phyloP scores from a whole-genome alignment of 164 flowering plant species.

The Echeveria elegans region DNA sequence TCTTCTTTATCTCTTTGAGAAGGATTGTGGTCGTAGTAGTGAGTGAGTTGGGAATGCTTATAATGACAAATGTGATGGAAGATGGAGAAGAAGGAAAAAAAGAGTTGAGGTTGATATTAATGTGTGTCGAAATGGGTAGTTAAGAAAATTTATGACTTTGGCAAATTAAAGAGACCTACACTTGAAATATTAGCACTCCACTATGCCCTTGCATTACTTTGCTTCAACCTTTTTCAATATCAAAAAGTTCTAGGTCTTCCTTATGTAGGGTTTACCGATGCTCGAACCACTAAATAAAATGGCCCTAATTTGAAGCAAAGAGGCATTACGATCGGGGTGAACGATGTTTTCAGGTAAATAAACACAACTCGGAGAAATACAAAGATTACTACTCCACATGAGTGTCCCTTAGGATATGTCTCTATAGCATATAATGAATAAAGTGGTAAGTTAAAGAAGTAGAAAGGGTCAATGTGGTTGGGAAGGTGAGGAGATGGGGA shows the following conservation, averaged over 20 bases:
- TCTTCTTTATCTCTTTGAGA: background rate
- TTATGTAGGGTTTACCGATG: background rate
- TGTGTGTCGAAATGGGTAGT: conserved; percentile 5
- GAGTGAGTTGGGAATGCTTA: background rate
- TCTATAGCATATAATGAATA: background rate
- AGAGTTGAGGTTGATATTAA: background rate
- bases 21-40: background rate
- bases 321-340: too few relatives aligned
- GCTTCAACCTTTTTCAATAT: background rate
- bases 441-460: background rate
- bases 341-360: too few relatives aligned
- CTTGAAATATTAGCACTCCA: background rate
- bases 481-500: background rate
- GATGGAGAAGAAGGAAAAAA: background rate
- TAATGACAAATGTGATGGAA: background rate
- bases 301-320: too few relatives aligned
- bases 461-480: background rate
- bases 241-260: background rate
- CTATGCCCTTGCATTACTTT: background rate
- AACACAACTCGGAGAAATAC: too few relatives aligned
- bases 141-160: background rate
- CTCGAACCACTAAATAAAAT: too few relatives aligned
- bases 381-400: too few relatives aligned
- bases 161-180: background rate
- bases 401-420: too few relatives aligned